Base-by-base conservation (phyloP, 2,329 filamentous ascomycete genomes). In the Albifimbria verrucaria region DNA sequence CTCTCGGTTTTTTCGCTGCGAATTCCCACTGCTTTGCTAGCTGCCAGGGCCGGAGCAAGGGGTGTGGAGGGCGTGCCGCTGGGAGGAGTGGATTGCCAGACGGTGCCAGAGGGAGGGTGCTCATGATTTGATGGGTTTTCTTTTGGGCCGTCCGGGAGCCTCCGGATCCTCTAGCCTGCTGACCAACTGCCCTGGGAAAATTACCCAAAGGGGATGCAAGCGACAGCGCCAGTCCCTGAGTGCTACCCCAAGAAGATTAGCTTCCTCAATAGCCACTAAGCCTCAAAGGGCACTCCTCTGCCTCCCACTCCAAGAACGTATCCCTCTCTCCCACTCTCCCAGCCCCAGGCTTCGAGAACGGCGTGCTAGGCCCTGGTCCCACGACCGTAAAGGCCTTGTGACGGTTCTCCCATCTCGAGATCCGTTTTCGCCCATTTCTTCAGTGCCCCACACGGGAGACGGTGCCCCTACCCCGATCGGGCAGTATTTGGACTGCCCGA, bases 141-240 rank as follows among this genome's bases (percentile, higher is more conserved):
- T 47, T 47, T 25, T 24, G 22, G 25, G 25, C 21, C 46, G 10
- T 24, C 26, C 25, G 46, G 25, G 26, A 48, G 25, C 23, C 46
- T 28, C 46, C 46, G 46, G 46, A 32, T 48, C 25, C 46, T 25
- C 18, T 32, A 48, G 46, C 46, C 46, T 48, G 46, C 46, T 48
- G 46, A 48, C 46, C 46, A 18, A n/a, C n/a, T 32, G 46, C 21
- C 24, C 46, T 28, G 25, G 24, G 12, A 24, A 7, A 25, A 24
- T 21, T 48, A 21, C 46, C 46, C 46, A 32, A 48, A 24, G 21
- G 23, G 20, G 46, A 12, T 44, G 12, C 18, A 20, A 7, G 17
- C 12, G 22, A 11, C 25, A 28, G 25, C 11, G 15, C 12, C 15
- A 18, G 25, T n/a, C 46, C 25, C 22, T 12, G 18, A 48, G 4